Percentiles rank a stretch among this genome's conserved stretches.
Conservation (phyloP, 139 green algal species). For the Haematococcus lacustris region DNA sequence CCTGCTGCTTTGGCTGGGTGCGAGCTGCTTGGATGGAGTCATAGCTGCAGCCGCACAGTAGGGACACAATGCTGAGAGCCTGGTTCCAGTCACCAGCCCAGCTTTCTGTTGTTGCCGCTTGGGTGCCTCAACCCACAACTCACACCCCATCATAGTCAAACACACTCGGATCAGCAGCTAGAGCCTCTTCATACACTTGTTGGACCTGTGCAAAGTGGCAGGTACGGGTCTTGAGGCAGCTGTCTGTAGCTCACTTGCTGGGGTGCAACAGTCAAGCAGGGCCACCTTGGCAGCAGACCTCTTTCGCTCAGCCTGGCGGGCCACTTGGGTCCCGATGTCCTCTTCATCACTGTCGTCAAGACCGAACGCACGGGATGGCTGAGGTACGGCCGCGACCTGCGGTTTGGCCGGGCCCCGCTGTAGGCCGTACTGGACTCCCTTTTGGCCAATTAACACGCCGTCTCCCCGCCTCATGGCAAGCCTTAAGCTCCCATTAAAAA, state of each 20-base stretch:
- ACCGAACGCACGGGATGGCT: constrained; percentile 40
- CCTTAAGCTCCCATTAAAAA: too few species aligned
- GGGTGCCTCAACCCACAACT: constrained; percentile 1
- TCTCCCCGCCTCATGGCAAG: constrained; percentile 2
- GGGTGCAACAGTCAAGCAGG: neutral
- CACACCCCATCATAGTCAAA: constrained; percentile 89
- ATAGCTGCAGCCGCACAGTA: constrained; percentile 42
- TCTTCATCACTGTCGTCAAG: constrained; percentile 56
- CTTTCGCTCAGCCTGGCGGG: constrained; percentile 62
- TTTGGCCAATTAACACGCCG: constrained; percentile 43
- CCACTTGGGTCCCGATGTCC: constrained; percentile 40
- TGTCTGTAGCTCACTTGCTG: too few species aligned
- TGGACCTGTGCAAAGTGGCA: constrained; percentile 44
- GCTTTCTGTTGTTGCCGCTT: neutral
- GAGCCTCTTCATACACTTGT: constrained; percentile 64
- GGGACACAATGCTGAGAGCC: neutral
- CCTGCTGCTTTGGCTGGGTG: constrained; percentile 42
- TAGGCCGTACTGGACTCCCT: constrained; percentile 76
- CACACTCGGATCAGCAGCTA: constrained; percentile 79
- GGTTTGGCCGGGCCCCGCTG: constrained; percentile 18
- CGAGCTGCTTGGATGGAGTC: constrained; percentile 69
- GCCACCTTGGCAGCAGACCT: constrained; percentile 44
- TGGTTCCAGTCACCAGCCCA: neutral
- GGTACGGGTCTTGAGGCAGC: neutral
- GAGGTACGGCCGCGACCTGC: neutral